Evolutionary conservation across 2,329 filamentous ascomycete genomes (phyloP), one percentile per base, ranked within the genome.

Genomic region (Scopulariopsis brevicaulis): DNA sequence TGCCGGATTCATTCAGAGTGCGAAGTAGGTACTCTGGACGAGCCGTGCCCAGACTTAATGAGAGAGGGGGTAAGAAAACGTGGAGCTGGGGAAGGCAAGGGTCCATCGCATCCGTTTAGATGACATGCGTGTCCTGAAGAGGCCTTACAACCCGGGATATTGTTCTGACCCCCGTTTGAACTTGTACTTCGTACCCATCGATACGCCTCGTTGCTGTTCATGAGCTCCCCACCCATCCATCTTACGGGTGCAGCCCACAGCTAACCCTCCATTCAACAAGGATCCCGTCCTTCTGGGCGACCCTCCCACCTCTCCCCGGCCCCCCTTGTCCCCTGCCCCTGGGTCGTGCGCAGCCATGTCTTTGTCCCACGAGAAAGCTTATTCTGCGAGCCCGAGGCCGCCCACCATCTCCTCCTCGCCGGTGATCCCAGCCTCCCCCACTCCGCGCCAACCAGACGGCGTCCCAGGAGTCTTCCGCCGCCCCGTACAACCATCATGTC

Each of bases 201-300:
- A 46, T n/a, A n/a, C 40, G 18, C 15, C 15, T 46, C 40, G n/a
- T n/a, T 15, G 15, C 40, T 46, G 40, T 14, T n/a, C 40, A 32
- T n/a, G 5, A 18, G 40, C 15, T 22, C 55, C 40, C 55, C 55
- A 56, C 55, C 55, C 55, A 56, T 50, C 55, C 55, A 56, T 56
- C 55, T 46, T 32, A 20, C 24, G 15, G 28, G 43, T 34, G 22
- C 32, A 15, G 46, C 11, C 46, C 55, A 48, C 55, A 48, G 55
- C 34, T 46, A 11, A 52, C 55, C 43, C 22, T 57, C 55, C 55
- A 57, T 35, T 57, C 48, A 32, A 32, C 8, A 8, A 8, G 28
- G 28, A 32, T 32, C 18, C 43, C 34, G 10, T 22, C 20, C 28
- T 32, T 4, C 28, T 8, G 28, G 28, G 28, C 28, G 28, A 32